Conservation (phyloP, 257 asterid genomes). For the Scutellaria minor region DNA sequence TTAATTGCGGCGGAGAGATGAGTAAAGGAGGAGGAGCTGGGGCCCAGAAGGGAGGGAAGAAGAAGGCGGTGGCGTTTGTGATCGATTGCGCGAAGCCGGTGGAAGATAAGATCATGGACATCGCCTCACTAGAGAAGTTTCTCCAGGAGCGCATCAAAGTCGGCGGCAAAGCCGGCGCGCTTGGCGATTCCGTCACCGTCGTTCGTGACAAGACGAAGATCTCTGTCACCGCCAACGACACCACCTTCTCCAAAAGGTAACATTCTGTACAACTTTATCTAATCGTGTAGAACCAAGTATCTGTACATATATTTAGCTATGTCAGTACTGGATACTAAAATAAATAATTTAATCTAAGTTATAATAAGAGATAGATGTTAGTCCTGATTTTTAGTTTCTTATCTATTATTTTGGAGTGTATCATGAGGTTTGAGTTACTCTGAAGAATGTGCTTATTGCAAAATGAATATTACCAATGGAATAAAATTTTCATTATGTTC, state of each 20-base stretch:
- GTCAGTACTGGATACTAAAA: too few relatives aligned
- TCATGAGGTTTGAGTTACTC: too few relatives aligned
- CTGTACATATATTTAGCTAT: too few relatives aligned
- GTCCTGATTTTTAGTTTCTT: too few relatives aligned
- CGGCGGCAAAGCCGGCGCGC: constrained; percentile 61
- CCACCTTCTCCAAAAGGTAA: constrained; percentile 61
- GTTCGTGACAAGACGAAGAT: constrained; percentile 58
- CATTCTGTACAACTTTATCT: too few relatives aligned
- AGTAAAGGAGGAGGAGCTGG: constrained; percentile 28
- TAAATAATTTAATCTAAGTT: too few relatives aligned
- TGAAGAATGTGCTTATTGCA: too few relatives aligned
- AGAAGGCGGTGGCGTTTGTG: constrained; percentile 43
- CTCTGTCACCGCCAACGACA: constrained; percentile 53
- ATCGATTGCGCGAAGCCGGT: constrained; percentile 55
- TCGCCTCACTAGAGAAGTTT: constrained; percentile 59
- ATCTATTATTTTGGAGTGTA: too few relatives aligned
- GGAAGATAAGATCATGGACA: constrained; percentile 63
- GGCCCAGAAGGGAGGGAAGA: constrained; percentile 56
- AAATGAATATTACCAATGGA: too few relatives aligned
- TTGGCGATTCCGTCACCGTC: constrained; percentile 55
- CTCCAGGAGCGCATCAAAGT: constrained; percentile 69
- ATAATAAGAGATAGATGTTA: too few relatives aligned
- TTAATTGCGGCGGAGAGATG: constrained; percentile 9
- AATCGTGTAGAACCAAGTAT: too few relatives aligned
- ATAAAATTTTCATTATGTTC: too few relatives aligned